These are phyloP conservation scores for Fraxinus floribunda DNA, from an alignment of 305 asterid species.

Conservation along the genomic window DNA sequence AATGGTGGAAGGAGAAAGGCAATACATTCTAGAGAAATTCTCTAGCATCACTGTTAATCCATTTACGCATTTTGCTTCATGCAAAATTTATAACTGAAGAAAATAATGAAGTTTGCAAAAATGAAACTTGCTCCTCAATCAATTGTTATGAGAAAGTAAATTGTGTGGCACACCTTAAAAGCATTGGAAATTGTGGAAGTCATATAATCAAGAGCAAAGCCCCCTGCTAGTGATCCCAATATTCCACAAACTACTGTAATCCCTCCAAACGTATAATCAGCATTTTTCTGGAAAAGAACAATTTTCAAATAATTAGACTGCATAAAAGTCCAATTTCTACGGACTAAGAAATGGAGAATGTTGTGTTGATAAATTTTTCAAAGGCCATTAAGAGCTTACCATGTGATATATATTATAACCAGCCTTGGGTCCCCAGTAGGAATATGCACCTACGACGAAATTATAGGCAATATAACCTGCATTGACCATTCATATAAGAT, in stretches of 20 bases:
- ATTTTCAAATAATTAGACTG: background rate
- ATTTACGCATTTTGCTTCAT: background rate
- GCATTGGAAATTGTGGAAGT: slow-evolving; percentile 75
- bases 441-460: slow-evolving; percentile 93
- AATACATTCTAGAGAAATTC: background rate
- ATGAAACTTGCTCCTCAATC: background rate
- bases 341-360: background rate
- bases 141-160: slow-evolving; percentile 8
- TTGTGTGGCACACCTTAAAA: slow-evolving; percentile 56
- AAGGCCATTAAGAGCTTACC: slow-evolving; percentile 48
- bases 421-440: slow-evolving; percentile 99
- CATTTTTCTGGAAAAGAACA: slow-evolving; percentile 53
- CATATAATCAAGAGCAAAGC: slow-evolving; percentile 65
- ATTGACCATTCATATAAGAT: slow-evolving; percentile 24
- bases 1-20: background rate
- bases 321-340: background rate
- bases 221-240: slow-evolving; percentile 81
- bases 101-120: background rate
- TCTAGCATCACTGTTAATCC: background rate
- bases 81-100: background rate
- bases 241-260: slow-evolving; percentile 78
- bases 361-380: background rate
- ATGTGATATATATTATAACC: slow-evolving; percentile 86
- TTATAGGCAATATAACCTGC: slow-evolving; percentile 92
- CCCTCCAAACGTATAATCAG: slow-evolving; percentile 88